These are phyloP conservation scores for Colletotrichum liriopes DNA, from an alignment of 2,329 filamentous ascomycete genomes.

Conservation along the genomic window DNA sequence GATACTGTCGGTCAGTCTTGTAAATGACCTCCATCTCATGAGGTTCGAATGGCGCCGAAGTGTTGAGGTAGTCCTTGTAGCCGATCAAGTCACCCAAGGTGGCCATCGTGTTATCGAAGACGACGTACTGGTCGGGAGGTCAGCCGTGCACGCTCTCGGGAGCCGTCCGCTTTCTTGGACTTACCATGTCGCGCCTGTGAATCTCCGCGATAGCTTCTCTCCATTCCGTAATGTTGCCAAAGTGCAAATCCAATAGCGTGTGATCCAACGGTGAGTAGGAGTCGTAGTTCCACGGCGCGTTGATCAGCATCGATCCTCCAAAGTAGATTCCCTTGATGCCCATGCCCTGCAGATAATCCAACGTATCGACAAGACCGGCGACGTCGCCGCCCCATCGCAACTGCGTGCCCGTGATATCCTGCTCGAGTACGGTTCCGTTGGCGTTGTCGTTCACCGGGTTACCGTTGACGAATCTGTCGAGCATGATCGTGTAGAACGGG, in stretches of 20 bases:
- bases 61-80: constrained; percentile 73
- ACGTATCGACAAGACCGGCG: constrained; percentile 71
- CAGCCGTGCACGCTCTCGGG: constrained; percentile 59
- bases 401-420: constrained; percentile 73
- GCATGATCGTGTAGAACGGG: constrained; percentile 76
- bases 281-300: constrained; percentile 75
- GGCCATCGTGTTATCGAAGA: constrained; percentile 77
- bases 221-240: constrained; percentile 72
- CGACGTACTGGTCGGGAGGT: constrained; percentile 75
- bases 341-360: constrained; percentile 77
- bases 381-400: constrained; percentile 76
- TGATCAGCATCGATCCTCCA: constrained; percentile 74
- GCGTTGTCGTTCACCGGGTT: constrained; percentile 75
- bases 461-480: constrained; percentile 76
- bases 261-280: constrained; percentile 73
- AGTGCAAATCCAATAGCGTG: constrained; percentile 76
- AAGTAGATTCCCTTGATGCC: constrained; percentile 76
- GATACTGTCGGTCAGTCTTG: constrained; percentile 69
- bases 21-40: constrained; percentile 71
- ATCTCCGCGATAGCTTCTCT: constrained; percentile 71
- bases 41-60: constrained; percentile 68
- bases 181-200: constrained; percentile 68
- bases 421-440: constrained; percentile 73
- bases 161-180: constrained; percentile 58
- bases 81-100: constrained; percentile 76